Evolutionary conservation across 164 flowering plant genomes (phyloP).

Genomic region (Macadamia integrifolia): DNA sequence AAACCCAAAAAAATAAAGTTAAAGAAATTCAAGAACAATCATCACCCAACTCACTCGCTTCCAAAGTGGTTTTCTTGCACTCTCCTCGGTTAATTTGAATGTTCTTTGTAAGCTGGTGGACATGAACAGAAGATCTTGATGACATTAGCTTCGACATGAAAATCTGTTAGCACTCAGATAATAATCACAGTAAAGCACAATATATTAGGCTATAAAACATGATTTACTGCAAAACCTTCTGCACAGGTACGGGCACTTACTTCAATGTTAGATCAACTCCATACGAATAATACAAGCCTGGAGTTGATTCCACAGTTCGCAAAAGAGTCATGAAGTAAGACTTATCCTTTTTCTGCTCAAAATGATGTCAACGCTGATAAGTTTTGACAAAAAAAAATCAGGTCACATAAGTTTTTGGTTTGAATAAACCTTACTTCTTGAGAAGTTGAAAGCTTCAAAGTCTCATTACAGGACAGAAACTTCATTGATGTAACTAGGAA

Average conservation of each 20-base stretch:
- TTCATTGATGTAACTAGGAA: constrained; percentile 72
- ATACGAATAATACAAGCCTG: constrained; percentile 90
- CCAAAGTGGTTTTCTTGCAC: constrained; percentile 79
- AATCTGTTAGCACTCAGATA: constrained; percentile 2
- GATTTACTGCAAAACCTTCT: not conserved
- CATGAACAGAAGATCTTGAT: constrained; percentile 22
- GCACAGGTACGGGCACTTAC: constrained; percentile 19
- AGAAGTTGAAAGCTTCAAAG: constrained; percentile 44
- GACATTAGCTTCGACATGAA: constrained; percentile 11
- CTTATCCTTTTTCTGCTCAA: constrained; percentile 80
- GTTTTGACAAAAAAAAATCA: not conserved
- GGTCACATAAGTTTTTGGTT: not conserved
- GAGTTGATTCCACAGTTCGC: constrained; percentile 77
- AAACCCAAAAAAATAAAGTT: too few relatives aligned
- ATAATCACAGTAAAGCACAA: not conserved
- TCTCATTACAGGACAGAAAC: constrained; percentile 72
- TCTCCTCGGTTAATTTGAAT: constrained; percentile 59
- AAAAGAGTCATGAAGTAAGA: constrained; percentile 80
- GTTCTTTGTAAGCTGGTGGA: constrained; percentile 74
- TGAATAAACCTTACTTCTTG: constrained; percentile 62
- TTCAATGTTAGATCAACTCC: constrained; percentile 84
- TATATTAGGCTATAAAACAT: not conserved
- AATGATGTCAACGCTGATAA: not conserved
- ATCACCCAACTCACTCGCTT: constrained; percentile 58
- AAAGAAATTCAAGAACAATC: too few relatives aligned